Evolutionary conservation across 2,329 filamentous ascomycete species (phyloP).

Genomic region (Leptographium wingfieldii): DNA sequence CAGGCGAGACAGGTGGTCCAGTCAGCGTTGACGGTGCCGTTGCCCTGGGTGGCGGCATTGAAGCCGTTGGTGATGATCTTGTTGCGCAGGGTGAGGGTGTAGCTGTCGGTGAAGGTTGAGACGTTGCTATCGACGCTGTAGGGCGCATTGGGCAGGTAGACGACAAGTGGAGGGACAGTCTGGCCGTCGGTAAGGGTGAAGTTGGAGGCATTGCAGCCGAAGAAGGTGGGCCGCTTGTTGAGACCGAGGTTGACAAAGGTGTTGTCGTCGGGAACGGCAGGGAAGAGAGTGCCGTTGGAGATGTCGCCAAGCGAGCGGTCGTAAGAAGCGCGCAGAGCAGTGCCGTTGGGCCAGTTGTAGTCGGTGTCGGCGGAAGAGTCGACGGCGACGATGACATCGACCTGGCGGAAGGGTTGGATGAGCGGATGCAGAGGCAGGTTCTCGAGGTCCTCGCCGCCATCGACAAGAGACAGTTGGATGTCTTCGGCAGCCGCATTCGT

Average conservation of each 20-base stretch:
- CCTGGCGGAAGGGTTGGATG: conserved; percentile 33
- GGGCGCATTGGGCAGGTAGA: conserved; percentile 75
- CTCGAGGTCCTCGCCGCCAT: conserved; percentile 36
- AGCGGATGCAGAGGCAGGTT: conserved; percentile 41
- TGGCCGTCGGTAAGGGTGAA: conserved; percentile 15
- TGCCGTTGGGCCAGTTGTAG: conserved; percentile 47
- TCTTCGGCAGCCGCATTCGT: conserved; percentile 24
- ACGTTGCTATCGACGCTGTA: conserved; percentile 68
- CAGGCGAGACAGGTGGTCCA: conserved; percentile 85
- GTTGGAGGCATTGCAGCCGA: conserved; percentile 40
- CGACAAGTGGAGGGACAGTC: conserved; percentile 18
- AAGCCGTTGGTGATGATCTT: conserved; percentile 79
- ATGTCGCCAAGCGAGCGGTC: conserved; percentile 35
- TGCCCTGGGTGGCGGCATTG: conserved; percentile 70
- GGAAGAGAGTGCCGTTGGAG: conserved; percentile 43
- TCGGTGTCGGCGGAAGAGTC: conserved; percentile 52
- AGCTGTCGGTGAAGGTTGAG: conserved; percentile 59
- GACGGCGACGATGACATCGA: conserved; percentile 52
- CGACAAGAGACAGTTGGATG: conserved; percentile 30
- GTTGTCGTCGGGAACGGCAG: conserved; percentile 39
- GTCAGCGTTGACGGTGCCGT: conserved; percentile 56
- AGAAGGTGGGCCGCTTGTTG: conserved; percentile 49
- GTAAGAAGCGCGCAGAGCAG: conserved; percentile 44
- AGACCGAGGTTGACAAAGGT: conserved; percentile 46
- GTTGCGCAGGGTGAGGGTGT: conserved; percentile 56